phyloP scores from a whole-genome alignment of 306 rosid genomes.

The Acacia confusa region DNA sequence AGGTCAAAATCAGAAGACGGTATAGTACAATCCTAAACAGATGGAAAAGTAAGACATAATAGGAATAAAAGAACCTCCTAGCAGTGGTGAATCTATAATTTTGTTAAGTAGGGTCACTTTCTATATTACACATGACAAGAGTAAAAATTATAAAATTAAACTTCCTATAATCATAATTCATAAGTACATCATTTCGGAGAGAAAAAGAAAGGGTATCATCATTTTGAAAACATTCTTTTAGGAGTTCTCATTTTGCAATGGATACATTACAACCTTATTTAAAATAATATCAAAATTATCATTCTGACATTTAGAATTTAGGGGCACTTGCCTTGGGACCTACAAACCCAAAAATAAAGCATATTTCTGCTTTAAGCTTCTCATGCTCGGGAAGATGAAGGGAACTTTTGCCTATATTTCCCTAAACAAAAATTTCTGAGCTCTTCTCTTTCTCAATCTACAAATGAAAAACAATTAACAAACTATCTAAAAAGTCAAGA shows the following conservation, averaged over 20 bases:
- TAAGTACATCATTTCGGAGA: not conserved
- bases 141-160: not conserved
- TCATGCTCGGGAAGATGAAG: not conserved
- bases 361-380: not conserved
- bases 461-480: not conserved
- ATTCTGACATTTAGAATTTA: conserved; percentile 1
- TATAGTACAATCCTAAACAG: conserved; percentile 86
- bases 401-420: not conserved
- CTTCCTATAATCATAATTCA: not conserved
- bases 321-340: not conserved
- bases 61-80: conserved; percentile 27
- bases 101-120: not conserved
- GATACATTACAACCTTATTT: not conserved
- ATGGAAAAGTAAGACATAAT: conserved; percentile 28
- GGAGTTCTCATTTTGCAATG: not conserved
- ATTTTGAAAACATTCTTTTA: not conserved
- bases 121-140: not conserved
- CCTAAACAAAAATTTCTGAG: not conserved
- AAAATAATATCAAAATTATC: not conserved
- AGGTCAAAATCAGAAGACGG: conserved; percentile 95
- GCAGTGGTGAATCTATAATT: not conserved
- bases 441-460: not conserved
- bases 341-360: not conserved
- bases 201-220: not conserved
- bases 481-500: not conserved